Percentiles rank a stretch among this genome's conserved stretches.
Conservation (phyloP, 208 protist species). For the Wallacemonas sp. region DNA sequence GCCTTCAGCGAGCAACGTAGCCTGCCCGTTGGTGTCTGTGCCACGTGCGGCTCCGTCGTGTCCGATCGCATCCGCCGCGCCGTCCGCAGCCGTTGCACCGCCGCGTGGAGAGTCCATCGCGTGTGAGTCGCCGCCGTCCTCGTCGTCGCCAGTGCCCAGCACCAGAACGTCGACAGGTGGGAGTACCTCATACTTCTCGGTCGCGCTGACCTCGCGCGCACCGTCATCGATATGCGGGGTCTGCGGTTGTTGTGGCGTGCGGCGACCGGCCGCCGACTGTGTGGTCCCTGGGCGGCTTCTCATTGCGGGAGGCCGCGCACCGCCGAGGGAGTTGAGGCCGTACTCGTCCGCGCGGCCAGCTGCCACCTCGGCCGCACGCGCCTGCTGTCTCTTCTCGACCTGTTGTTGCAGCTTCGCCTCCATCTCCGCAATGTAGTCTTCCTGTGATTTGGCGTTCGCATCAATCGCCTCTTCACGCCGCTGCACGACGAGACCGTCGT, state of each 20-base stretch:
- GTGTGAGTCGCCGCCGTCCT: background rate
- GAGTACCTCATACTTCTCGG: too few relatives aligned
- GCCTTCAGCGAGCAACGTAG: background rate
- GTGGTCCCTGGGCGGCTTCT: background rate
- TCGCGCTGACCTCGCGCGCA: background rate
- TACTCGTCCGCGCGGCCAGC: background rate
- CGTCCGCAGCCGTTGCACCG: too few relatives aligned
- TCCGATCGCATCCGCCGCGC: too few relatives aligned
- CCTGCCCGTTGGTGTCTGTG: background rate
- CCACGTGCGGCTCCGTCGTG: background rate
- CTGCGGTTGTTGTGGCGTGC: too few relatives aligned
- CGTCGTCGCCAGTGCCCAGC: background rate
- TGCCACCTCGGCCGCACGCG: background rate
- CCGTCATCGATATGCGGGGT: too few relatives aligned
- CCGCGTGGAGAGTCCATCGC: too few relatives aligned
- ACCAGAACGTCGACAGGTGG: background rate
- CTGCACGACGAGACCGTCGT: conserved; percentile 57
- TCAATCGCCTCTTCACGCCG: conserved; percentile 19
- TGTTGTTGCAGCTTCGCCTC: conserved; percentile 26
- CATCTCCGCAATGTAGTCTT: conserved; percentile 54
- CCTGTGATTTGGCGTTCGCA: conserved; percentile 27
- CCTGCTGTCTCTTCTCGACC: conserved; percentile 1
- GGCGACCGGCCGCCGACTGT: background rate
- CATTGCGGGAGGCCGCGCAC: background rate
- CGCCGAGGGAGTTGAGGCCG: background rate